Base-by-base conservation (phyloP, 164 flowering plant species). In the Vitis cinerea region DNA sequence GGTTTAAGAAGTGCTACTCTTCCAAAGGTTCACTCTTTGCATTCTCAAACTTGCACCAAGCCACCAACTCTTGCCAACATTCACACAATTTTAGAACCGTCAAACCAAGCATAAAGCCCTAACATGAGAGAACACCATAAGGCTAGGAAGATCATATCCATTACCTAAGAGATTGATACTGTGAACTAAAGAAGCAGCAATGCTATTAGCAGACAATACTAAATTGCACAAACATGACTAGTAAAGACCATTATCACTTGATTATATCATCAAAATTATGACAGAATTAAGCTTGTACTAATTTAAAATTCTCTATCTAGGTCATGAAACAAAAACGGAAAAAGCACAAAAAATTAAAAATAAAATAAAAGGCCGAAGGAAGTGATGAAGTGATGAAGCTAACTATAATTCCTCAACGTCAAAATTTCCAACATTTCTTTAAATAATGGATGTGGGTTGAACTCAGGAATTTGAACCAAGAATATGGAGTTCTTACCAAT, bases 371-470 rank as follows among this genome's bases (percentile, higher is more conserved):
- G 8, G 48, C 13, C 12, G 7, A 37, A 37, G 44, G 7, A 37
- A 29, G 17, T 27, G 30, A 23, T 30, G 7, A 37, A 29, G 17
- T 27, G 30, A 23, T 30, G 23, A 59, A 65, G n/a, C 64, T 61
- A 70, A 59, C 72, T 60, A 8, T 17, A 14, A 53, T 16, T 16
- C 19, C 65, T 50, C 66, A 58, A 53, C 48, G 59, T 74, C 77
- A 76, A 77, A 77, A 77, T 57, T 77, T 62, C 49, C 61, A 69
- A 12, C 48, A 12, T 15, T 72, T 58, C 57, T 72, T 57, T 64
- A 14, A 48, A 4, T 14, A 27, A 55, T 53, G 30, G 51, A n/a
- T 19, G 51, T 27, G 37, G 48, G 14, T 70, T 7, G 10, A 69
- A 61, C 68, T 60, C 57, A 68, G 15, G 30, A 30, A 27, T 15